phyloP scores from a whole-genome alignment of 495 filamentous ascomycete genomes.

The Daldinia concentrica region DNA sequence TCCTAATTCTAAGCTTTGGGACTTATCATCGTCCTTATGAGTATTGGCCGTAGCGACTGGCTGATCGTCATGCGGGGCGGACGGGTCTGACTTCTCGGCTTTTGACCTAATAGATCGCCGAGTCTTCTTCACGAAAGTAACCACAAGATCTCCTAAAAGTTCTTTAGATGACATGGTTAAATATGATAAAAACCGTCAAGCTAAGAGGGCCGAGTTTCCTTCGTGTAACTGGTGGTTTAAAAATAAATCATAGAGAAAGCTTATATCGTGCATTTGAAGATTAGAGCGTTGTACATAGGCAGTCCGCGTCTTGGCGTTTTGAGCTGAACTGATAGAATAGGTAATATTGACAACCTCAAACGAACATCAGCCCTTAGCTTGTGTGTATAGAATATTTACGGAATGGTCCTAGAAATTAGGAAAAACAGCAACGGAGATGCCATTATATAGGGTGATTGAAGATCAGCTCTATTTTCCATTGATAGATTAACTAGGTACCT shows the following conservation, averaged over 20 bases:
- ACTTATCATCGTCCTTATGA: not conserved
- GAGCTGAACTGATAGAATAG: too few relatives aligned
- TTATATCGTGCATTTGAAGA: not conserved
- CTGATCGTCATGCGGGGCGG: too few relatives aligned
- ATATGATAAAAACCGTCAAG: not conserved
- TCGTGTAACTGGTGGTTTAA: too few relatives aligned
- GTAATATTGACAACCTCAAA: too few relatives aligned
- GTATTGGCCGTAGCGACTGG: not conserved
- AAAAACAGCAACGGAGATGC: not conserved
- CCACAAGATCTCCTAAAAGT: slow-evolving; percentile 13
- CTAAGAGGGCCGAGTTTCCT: not conserved
- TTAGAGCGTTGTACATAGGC: not conserved
- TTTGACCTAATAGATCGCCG: slow-evolving; percentile 15
- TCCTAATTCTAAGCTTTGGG: not conserved
- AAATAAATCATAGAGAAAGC: not conserved
- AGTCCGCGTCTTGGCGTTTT: too few relatives aligned
- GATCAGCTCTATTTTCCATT: not conserved
- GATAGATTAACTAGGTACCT: too few relatives aligned
- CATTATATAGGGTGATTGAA: not conserved
- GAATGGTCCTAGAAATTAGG: not conserved
- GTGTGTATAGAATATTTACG: not conserved
- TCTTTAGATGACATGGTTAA: slow-evolving; percentile 27
- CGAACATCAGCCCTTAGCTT: too few relatives aligned
- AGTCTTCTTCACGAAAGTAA: slow-evolving; percentile 14
- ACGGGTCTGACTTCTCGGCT: not conserved